Percentiles rank a stretch among this genome's conserved stretches.
Evolutionary conservation across 1,139 yeast genomes (phyloP).

Genomic region (Protomyces inundatus): DNA sequence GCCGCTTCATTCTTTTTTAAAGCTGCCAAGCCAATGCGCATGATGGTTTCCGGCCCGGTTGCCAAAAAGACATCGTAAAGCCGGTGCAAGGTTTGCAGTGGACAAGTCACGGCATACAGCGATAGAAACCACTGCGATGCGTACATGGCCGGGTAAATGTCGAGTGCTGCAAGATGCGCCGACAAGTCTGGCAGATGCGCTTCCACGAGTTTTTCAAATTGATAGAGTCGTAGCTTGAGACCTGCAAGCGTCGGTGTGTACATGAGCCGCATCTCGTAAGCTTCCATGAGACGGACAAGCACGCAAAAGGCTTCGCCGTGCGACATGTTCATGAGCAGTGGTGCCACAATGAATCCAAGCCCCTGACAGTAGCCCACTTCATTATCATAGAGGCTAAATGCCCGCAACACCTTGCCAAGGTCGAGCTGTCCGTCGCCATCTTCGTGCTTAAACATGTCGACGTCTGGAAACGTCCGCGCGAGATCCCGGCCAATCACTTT

Average conservation of each 20-base stretch:
- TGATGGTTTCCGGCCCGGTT: constrained; percentile 60
- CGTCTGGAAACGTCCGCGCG: constrained; percentile 57
- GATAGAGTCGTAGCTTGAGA: constrained; percentile 50
- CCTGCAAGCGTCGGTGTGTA: constrained; percentile 57
- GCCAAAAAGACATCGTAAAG: constrained; percentile 53
- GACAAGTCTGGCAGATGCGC: constrained; percentile 45
- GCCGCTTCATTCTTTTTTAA: constrained; percentile 50
- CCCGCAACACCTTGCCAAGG: constrained; percentile 57
- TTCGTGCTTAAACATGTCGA: constrained; percentile 48
- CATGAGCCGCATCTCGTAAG: constrained; percentile 56
- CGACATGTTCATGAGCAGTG: constrained; percentile 51
- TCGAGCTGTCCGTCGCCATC: constrained; percentile 46
- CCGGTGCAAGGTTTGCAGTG: constrained; percentile 48
- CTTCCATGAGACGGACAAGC: constrained; percentile 57
- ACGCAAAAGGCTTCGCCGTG: constrained; percentile 51
- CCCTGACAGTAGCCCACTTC: constrained; percentile 70
- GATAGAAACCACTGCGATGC: constrained; percentile 63
- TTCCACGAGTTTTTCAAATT: constrained; percentile 49
- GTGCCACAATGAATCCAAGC: constrained; percentile 60
- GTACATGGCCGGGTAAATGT: constrained; percentile 37
- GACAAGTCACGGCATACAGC: constrained; percentile 59
- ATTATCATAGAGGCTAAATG: constrained; percentile 61
- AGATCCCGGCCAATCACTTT: constrained; percentile 60
- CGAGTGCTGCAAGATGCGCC: constrained; percentile 45
- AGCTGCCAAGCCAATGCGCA: constrained; percentile 56